Conservation (phyloP, 345 rosid genomes). For the Cardamine resedifolia region DNA sequence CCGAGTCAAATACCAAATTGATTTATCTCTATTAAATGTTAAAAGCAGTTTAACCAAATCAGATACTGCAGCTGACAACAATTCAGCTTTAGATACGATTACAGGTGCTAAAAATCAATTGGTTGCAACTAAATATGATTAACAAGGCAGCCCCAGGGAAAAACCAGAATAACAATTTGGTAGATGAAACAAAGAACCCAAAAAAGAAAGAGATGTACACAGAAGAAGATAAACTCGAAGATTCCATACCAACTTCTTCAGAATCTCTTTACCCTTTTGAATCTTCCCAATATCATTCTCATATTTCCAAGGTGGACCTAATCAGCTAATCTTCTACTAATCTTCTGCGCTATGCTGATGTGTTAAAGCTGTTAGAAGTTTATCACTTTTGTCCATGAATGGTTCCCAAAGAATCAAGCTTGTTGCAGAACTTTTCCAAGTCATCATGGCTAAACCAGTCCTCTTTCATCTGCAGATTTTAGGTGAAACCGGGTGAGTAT, state of each 20-base stretch:
- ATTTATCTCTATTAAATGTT: too few relatives aligned
- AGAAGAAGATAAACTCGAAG: background rate
- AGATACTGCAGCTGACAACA: too few relatives aligned
- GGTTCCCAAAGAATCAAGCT: conserved; percentile 34
- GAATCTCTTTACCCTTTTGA: background rate
- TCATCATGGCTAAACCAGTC: conserved; percentile 60
- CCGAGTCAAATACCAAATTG: background rate
- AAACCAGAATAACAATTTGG: background rate
- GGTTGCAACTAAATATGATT: background rate
- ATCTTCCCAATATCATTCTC: background rate
- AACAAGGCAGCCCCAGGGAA: background rate
- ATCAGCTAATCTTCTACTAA: too few relatives aligned
- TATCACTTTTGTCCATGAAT: conserved; percentile 14
- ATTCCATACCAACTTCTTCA: conserved; percentile 8
- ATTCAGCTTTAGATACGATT: too few relatives aligned
- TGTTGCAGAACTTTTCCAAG: conserved; percentile 45
- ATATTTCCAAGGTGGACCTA: conserved; percentile 7
- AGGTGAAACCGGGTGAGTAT: background rate
- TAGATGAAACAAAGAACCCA: background rate
- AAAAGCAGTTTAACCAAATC: too few relatives aligned
- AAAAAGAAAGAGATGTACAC: background rate
- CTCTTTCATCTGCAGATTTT: conserved; percentile 50
- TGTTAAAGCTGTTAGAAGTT: background rate
- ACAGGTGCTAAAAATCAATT: background rate
- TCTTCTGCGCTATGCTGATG: conserved; percentile 12